A percentile compares a stretch with the other conserved stretches of the same genome.
Conservation (phyloP, 176 grass and related monocot genomes). For the Phoenix dactylifera region DNA sequence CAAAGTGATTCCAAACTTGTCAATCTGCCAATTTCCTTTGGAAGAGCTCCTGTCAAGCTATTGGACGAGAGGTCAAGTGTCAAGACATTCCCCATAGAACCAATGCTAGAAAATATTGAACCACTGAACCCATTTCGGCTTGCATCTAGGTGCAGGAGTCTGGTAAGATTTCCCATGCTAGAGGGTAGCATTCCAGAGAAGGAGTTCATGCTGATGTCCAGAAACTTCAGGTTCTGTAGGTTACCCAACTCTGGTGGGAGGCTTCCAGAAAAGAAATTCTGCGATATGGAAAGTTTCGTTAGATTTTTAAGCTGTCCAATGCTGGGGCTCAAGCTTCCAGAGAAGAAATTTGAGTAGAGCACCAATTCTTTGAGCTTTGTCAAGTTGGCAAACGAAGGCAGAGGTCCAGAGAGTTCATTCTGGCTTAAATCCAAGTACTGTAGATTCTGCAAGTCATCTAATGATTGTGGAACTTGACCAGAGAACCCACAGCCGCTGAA, state of each 20-base stretch:
- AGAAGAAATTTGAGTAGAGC: slow-evolving; percentile 53
- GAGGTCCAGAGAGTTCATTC: slow-evolving; percentile 49
- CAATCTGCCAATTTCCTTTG: slow-evolving; percentile 53
- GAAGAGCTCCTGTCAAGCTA: slow-evolving; percentile 53
- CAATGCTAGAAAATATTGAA: slow-evolving; percentile 60
- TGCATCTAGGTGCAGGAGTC: slow-evolving; percentile 59
- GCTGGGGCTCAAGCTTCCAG: slow-evolving; percentile 36
- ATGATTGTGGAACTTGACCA: slow-evolving; percentile 46
- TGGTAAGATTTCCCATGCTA: slow-evolving; percentile 50
- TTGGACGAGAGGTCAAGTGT: slow-evolving; percentile 83
- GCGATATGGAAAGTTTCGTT: slow-evolving; percentile 44
- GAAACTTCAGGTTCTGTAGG: slow-evolving; percentile 49
- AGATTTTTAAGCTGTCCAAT: slow-evolving; percentile 55
- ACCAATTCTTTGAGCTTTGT: slow-evolving; percentile 49
- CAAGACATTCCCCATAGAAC: slow-evolving; percentile 41
- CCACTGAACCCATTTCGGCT: slow-evolving; percentile 59
- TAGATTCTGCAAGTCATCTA: slow-evolving; percentile 40
- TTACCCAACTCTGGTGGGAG: slow-evolving; percentile 63
- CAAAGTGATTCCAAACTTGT: slow-evolving; percentile 41
- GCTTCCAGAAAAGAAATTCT: slow-evolving; percentile 45
- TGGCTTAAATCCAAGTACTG: slow-evolving; percentile 58
- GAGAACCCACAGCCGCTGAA: slow-evolving; percentile 63
- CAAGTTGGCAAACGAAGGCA: slow-evolving; percentile 46
- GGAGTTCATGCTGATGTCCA: slow-evolving; percentile 48
- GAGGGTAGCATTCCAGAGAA: slow-evolving; percentile 55